Conservation (phyloP, 179 eudicot genomes). For the Amaranthus tricolor region DNA sequence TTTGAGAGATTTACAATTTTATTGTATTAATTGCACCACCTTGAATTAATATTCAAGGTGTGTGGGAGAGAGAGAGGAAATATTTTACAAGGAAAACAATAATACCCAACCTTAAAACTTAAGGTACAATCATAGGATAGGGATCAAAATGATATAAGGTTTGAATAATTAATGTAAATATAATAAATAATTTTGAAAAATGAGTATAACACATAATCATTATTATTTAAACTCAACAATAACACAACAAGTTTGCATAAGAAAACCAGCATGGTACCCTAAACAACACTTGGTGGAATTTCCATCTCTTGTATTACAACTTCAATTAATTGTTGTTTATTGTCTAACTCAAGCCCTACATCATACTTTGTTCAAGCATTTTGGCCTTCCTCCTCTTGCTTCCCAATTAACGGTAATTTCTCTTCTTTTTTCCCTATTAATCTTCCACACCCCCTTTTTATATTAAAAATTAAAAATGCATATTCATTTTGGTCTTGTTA, state of each 20-base stretch:
- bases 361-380: conserved; percentile 28
- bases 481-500: too few species aligned
- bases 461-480: not conserved
- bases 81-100: too few species aligned
- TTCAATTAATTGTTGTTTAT: conserved; percentile 38
- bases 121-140: too few species aligned
- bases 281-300: conserved; percentile 12
- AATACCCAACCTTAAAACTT: too few species aligned
- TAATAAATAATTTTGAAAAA: too few species aligned
- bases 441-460: too few species aligned
- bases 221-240: not conserved
- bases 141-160: too few species aligned
- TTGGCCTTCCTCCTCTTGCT: conserved; percentile 40
- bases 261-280: conserved; percentile 27
- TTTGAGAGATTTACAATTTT: not conserved
- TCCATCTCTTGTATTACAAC: conserved; percentile 18
- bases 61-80: conserved; percentile 2
- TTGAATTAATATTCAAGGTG: conserved; percentile 1
- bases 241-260: not conserved
- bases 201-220: too few species aligned
- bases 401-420: conserved; percentile 39
- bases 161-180: too few species aligned
- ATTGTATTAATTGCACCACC: not conserved
- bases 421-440: not conserved
- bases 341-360: conserved; percentile 38